Evolutionary conservation across 768 basidiomycete species (phyloP), one percentile per base, ranked within the genome.

Genomic region (Termitomyces sp.): DNA sequence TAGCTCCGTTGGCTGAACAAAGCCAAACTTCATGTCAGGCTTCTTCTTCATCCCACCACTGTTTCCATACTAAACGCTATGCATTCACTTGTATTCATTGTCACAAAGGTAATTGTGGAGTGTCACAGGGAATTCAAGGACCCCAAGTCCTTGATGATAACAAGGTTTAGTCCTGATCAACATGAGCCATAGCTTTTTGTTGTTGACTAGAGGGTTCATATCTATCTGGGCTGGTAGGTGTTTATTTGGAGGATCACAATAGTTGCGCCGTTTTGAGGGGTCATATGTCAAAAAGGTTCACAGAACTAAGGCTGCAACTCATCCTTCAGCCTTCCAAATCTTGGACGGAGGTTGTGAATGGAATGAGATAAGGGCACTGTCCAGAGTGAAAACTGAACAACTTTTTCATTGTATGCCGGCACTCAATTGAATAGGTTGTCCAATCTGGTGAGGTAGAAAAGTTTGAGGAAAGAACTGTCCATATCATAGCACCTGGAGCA

Each of bases 291-390:
- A 62, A 27, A 70, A 60, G 15, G 65, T 62, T 76, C 77, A 82
- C 6, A 79, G 78, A 16, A 82, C 56, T 15, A 85, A 68, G 0
- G 73, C 73, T 3, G 70, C 76, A 22, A 81, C 60, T 3, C 84
- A 64, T 2, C 63, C 52, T 22, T 60, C 64, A 7, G 56, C 53
- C 22, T 68, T 62, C 18, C 60, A 63, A 18, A 76, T 56, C 13
- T 75, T 68, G 2, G 43, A 13, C 0, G 78, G 79, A 2, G 82
- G 74, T 33, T 72, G 70, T 42, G 83, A 69, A 16, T 68, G 63
- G 3, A 63, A 66, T 42, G 64, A 62, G n/a, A 83, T 64, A 3
- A 66, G 53, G 3, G 62, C 48, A 31, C 73, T 66, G 6, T n/a
- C 63, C 60, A 7, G 70, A 63, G 23, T 81, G 74, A 58, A 85